Percentiles rank a stretch among this genome's conserved stretches.
phyloP scores from a whole-genome alignment of 179 eudicot genomes.

The Silene noctiflora region DNA sequence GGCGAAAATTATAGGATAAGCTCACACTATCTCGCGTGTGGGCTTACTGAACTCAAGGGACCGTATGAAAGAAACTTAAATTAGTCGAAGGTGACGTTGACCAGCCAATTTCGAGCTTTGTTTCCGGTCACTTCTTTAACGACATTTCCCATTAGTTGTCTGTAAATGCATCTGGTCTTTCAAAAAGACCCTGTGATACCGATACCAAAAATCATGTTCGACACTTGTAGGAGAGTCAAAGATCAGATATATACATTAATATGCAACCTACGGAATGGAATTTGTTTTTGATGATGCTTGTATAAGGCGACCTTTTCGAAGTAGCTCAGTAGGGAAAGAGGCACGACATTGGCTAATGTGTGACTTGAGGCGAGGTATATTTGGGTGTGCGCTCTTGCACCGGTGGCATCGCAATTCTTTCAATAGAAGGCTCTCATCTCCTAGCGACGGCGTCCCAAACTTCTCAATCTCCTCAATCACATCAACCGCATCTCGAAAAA shows the following conservation, averaged over 20 bases:
- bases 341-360: slow-evolving; percentile 60
- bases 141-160: no score
- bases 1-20: no score
- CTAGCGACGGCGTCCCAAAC: slow-evolving; percentile 41
- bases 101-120: no score
- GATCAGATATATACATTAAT: slow-evolving; percentile 6
- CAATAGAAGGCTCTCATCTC: slow-evolving; percentile 47
- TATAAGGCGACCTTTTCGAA: slow-evolving; percentile 52
- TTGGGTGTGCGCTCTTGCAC: slow-evolving; percentile 92
- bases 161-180: no score
- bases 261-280: slow-evolving; percentile 9
- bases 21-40: no score
- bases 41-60: no score
- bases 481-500: slow-evolving; percentile 76
- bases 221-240: background rate
- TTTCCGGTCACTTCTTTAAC: no score
- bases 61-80: no score
- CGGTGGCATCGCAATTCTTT: slow-evolving; percentile 84
- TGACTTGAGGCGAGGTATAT: slow-evolving; percentile 72
- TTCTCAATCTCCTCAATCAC: slow-evolving; percentile 64
- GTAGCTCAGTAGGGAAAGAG: slow-evolving; percentile 56
- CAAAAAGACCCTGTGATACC: no score
- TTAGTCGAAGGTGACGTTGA: no score
- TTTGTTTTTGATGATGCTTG: slow-evolving; percentile 25
- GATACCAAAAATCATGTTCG: background rate